These are phyloP conservation scores for Paxillus ammoniavirescens DNA, from an alignment of 768 basidiomycete species.

Conservation along the genomic window DNA sequence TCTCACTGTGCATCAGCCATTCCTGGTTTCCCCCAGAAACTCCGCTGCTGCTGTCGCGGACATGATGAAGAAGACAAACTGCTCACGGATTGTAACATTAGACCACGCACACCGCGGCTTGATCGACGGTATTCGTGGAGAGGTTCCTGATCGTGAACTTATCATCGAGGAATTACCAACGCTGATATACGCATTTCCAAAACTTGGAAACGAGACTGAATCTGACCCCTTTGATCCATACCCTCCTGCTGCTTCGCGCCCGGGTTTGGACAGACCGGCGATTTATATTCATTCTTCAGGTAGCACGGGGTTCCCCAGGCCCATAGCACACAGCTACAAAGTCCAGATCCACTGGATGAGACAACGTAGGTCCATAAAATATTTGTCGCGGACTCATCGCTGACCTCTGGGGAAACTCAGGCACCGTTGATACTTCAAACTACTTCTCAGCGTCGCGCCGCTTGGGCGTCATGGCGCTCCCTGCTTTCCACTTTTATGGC, in stretches of 20 bases:
- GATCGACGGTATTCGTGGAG: constrained; percentile 8
- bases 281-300: constrained; percentile 28
- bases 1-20: constrained; percentile 16
- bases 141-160: not conserved
- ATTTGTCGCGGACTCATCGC: not conserved
- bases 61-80: constrained; percentile 19
- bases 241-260: not conserved
- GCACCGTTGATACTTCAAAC: not conserved
- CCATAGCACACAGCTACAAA: constrained; percentile 35
- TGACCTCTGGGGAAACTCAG: not conserved
- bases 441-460: constrained; percentile 10
- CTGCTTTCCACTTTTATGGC: constrained; percentile 41
- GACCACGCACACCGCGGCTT: constrained; percentile 7
- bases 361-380: constrained; percentile 25
- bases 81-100: constrained; percentile 17
- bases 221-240: constrained; percentile 12
- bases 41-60: constrained; percentile 16
- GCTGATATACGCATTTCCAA: constrained; percentile 33
- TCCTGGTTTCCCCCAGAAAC: constrained; percentile 22
- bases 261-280: constrained; percentile 8
- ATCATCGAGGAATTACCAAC: constrained; percentile 9
- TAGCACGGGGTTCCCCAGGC: constrained; percentile 48
- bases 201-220: constrained; percentile 29
- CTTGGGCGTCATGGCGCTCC: constrained; percentile 32
- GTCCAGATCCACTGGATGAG: constrained; percentile 33